Evolutionary conservation across 257 asterid genomes (phyloP).

Genomic region (Solanum bukasovii): DNA sequence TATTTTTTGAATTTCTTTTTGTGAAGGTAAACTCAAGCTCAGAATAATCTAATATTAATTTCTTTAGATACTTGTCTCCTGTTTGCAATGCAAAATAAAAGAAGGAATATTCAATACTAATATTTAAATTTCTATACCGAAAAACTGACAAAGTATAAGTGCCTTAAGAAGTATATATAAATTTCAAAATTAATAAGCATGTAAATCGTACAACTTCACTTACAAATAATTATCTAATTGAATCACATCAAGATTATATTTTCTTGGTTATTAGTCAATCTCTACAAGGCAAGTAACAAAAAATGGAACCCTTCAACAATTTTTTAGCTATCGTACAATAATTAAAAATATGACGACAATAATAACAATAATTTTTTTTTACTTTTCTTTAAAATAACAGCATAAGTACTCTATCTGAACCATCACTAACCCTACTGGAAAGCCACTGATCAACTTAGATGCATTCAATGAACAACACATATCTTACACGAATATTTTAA

Average conservation of each 20-base stretch:
- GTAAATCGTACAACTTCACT: not conserved
- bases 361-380: too few relatives aligned
- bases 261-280: not conserved
- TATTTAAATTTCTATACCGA: not conserved
- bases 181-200: too few relatives aligned
- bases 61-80: constrained; percentile 3
- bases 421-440: not conserved
- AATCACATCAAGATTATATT: not conserved
- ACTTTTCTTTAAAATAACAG: too few relatives aligned
- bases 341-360: too few relatives aligned
- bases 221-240: not conserved
- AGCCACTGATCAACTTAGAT: too few relatives aligned
- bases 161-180: not conserved
- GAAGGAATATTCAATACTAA: not conserved
- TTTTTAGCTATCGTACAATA: too few relatives aligned
- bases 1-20: not conserved
- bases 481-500: not conserved
- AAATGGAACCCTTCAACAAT: not conserved
- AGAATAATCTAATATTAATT: not conserved
- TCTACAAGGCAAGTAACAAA: not conserved
- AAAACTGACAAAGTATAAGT: not conserved
- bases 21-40: constrained; percentile 1
- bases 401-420: not conserved
- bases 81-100: not conserved
- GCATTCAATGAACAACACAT: not conserved